A percentile compares a stretch with the other conserved stretches of the same genome.
These are phyloP conservation scores for Lasiodiplodia citricola DNA, from an alignment of 2,329 filamentous ascomycete genomes.

Conservation along the genomic window DNA sequence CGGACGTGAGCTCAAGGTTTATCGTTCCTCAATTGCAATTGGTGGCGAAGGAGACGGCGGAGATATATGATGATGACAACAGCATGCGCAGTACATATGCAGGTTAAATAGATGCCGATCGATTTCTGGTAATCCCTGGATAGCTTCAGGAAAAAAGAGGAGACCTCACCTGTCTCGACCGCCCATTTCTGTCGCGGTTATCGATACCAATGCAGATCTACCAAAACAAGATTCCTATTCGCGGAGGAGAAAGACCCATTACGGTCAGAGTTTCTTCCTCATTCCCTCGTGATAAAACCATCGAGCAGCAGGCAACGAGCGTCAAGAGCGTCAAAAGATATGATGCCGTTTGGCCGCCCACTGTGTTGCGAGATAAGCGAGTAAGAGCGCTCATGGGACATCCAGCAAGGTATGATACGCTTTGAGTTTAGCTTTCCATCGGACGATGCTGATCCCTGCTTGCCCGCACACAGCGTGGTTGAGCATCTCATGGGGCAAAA, in stretches of 20 bases:
- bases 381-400: neutral
- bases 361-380: slow-evolving; percentile 4
- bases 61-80: neutral
- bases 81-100: neutral
- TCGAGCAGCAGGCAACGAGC: neutral
- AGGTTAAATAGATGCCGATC: neutral
- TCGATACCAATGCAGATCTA: neutral
- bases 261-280: neutral
- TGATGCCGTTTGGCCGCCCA: neutral
- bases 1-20: neutral
- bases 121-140: neutral
- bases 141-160: neutral
- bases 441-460: neutral
- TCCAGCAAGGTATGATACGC: neutral
- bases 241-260: neutral
- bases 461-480: neutral
- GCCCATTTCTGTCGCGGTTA: neutral
- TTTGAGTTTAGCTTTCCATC: neutral
- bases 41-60: neutral
- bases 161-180: neutral
- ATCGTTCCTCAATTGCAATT: neutral
- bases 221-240: neutral
- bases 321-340: slow-evolving; percentile 16
- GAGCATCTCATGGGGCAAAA: neutral
- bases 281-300: neutral